Evolutionary conservation across 2,329 filamentous ascomycete genomes (phyloP).

Genomic region (Ascochyta clinopodiicola): DNA sequence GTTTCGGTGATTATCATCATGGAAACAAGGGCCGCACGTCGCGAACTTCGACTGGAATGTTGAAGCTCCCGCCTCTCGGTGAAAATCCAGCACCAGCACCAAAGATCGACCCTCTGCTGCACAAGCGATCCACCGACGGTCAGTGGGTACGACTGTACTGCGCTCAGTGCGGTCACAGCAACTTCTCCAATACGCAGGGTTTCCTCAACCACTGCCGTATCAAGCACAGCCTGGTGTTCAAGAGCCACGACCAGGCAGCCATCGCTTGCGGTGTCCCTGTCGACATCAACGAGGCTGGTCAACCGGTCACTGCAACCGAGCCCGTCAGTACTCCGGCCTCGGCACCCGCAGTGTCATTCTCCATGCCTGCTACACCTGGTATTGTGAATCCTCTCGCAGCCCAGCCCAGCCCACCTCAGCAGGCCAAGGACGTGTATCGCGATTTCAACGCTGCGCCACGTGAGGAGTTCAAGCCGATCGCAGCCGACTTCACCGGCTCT

Average conservation of each 20-base stretch:
- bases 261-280: constrained; percentile 84
- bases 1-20: constrained; percentile 63
- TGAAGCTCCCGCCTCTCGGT: constrained; percentile 51
- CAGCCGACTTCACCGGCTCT: constrained; percentile 46
- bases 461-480: constrained; percentile 22
- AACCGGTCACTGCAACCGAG: constrained; percentile 43
- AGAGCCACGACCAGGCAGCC: constrained; percentile 94
- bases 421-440: constrained; percentile 43
- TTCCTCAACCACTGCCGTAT: constrained; percentile 99
- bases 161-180: constrained; percentile 81
- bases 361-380: constrained; percentile 36
- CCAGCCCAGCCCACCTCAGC: constrained; percentile 31
- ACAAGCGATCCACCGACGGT: constrained; percentile 83
- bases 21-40: constrained; percentile 62
- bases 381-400: constrained; percentile 46
- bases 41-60: constrained; percentile 62
- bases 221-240: constrained; percentile 89
- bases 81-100: constrained; percentile 56
- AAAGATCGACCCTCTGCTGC: constrained; percentile 80
- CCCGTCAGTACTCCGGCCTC: constrained; percentile 35
- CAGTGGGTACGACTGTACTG: constrained; percentile 90
- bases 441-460: constrained; percentile 30
- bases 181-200: constrained; percentile 97
- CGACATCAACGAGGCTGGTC: constrained; percentile 66
- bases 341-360: constrained; percentile 40